Percentiles rank a stretch among this genome's conserved stretches.
These are phyloP conservation scores for Hypoxylon subgilvum DNA, from an alignment of 495 filamentous ascomycete species.

Conservation along the genomic window DNA sequence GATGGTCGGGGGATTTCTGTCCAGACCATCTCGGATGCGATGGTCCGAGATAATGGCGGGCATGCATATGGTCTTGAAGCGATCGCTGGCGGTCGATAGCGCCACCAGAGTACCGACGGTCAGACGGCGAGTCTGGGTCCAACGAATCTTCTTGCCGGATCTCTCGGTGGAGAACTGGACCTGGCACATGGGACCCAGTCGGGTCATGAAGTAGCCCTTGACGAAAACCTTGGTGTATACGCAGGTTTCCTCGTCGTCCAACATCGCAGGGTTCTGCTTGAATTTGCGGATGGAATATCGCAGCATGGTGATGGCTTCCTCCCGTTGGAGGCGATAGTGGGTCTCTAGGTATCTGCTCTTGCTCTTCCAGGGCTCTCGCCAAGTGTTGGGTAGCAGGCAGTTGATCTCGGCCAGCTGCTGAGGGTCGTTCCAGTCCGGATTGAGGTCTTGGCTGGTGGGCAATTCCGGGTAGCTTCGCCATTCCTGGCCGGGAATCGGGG, in stretches of 20 bases:
- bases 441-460: conserved; percentile 48
- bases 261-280: conserved; percentile 51
- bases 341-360: conserved; percentile 63
- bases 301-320: conserved; percentile 66
- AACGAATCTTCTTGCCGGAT: conserved; percentile 71
- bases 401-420: conserved; percentile 43
- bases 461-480: conserved; percentile 56
- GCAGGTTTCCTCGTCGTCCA: conserved; percentile 62
- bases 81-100: conserved; percentile 67
- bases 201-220: conserved; percentile 65
- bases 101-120: conserved; percentile 73
- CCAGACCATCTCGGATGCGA: conserved; percentile 61
- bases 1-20: conserved; percentile 71
- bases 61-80: conserved; percentile 69
- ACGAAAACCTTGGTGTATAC: conserved; percentile 81
- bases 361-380: conserved; percentile 47
- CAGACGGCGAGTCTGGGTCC: conserved; percentile 77
- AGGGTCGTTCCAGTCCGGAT: conserved; percentile 40
- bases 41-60: conserved; percentile 77
- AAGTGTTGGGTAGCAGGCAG: conserved; percentile 47
- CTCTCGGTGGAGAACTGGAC: conserved; percentile 74
- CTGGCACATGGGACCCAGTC: conserved; percentile 67
- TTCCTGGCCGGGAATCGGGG: conserved; percentile 21
- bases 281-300: conserved; percentile 62
- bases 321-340: conserved; percentile 70